phyloP scores from a whole-genome alignment of 2,329 filamentous ascomycete species.

The Fusarium acutatum region DNA sequence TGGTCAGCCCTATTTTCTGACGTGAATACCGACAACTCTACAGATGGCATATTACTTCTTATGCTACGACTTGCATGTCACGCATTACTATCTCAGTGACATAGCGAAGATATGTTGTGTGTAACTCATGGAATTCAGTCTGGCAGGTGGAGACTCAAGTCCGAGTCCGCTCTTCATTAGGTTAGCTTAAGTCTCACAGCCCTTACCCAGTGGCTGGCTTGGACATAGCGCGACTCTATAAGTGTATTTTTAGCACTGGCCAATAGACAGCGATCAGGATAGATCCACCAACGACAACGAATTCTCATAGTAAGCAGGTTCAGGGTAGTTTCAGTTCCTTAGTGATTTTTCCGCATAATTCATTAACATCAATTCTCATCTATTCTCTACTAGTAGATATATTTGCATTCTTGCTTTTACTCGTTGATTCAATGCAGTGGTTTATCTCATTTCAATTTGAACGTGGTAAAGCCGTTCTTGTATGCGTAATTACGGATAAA shows the following conservation, averaged over 20 bases:
- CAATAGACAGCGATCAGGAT: too few species aligned
- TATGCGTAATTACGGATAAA: accelerated
- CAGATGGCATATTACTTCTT: neutral
- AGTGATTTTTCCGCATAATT: accelerated
- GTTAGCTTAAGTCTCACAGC: neutral
- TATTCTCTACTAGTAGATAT: neutral
- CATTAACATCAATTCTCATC: accelerated
- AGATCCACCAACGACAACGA: neutral
- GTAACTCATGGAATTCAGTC: neutral
- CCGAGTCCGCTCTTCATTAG: neutral
- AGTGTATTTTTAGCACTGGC: neutral
- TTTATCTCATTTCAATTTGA: accelerated
- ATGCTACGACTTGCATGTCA: accelerated
- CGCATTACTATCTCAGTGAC: accelerated
- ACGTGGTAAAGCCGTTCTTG: accelerated
- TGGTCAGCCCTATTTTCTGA: neutral
- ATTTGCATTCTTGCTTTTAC: accelerated
- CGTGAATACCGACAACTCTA: neutral
- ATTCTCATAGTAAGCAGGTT: too few species aligned
- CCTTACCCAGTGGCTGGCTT: neutral
- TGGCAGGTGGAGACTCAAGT: neutral
- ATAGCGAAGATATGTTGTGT: neutral
- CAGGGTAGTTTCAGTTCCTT: neutral
- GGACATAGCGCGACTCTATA: neutral
- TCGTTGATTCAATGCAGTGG: accelerated